Base-by-base conservation (phyloP, 768 basidiomycete genomes). In the Termitomyces heimii region DNA sequence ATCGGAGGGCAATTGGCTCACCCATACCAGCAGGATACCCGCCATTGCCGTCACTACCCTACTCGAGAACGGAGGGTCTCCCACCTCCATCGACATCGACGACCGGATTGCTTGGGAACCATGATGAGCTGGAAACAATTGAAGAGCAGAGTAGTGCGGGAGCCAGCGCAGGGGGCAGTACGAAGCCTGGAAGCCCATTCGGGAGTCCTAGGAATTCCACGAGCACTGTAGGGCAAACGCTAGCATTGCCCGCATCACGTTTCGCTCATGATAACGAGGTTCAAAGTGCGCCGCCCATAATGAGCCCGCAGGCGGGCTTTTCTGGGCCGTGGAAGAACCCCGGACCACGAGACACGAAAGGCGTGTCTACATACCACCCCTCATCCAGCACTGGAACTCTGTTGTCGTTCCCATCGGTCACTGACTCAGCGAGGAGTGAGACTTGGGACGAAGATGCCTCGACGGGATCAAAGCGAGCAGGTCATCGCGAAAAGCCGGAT, bases 331-430 rank as follows among this genome's bases (percentile, higher is more conserved):
- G 43, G 12, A 52, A 37, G 35, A 59, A 54, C n/a, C 65, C 63
- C 9, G 60, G 59, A 32, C 66, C 73, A 50, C 68, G 65, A 56
- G 75, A 77, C 57, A 70, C 74, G 35, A 61, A 74, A 44, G 72
- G 78, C 16, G 49, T 77, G 20, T 80, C 77, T 53, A 16, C 1
- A 65, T 67, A 42, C 37, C 63, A 20, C 58, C 67, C 53, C 5
- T 32, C 51, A 32, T 58, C 67, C 4, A 69, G 62, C 32, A 56
- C 62, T 48, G 72, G 69, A 37, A 76, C 76, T 35, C 61, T 79
- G 59, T 61, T 79, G 65, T 75, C 75, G 16, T 82, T 82, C 70
- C 79, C 80, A 9, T 78, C 77, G 32, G 75, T 79, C 50, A 81
- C 79, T n/a, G 80, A 81, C 55, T 81, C 79, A 3, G 74, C 74